phyloP scores from a whole-genome alignment of 805 yeast species.

The Kregervanrija pseudodelftensis region DNA sequence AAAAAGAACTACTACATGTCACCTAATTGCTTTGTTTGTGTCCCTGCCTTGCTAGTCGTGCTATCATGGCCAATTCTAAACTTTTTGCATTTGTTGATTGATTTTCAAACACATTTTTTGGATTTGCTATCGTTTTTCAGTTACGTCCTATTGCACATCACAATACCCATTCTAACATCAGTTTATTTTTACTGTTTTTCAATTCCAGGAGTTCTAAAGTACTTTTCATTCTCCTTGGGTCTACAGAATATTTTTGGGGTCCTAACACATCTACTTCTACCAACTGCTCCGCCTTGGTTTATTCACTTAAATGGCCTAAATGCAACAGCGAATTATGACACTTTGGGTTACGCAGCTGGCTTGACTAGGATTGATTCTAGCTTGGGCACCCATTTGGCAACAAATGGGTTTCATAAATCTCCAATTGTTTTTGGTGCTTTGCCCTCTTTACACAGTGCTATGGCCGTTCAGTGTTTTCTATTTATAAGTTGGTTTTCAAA shows the following conservation, averaged over 20 bases:
- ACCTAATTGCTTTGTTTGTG: slow-evolving; percentile 18
- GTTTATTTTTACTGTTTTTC: slow-evolving; percentile 61
- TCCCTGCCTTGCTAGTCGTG: slow-evolving; percentile 36
- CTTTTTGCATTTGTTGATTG: slow-evolving; percentile 33
- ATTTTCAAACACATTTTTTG: slow-evolving; percentile 32
- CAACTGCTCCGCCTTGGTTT: slow-evolving; percentile 75
- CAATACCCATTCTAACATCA: slow-evolving; percentile 54
- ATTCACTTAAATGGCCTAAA: slow-evolving; percentile 53
- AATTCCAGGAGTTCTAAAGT: slow-evolving; percentile 52
- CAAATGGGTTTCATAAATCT: slow-evolving; percentile 56
- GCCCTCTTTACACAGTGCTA: slow-evolving; percentile 62
- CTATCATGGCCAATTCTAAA: slow-evolving; percentile 45
- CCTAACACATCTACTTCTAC: slow-evolving; percentile 51
- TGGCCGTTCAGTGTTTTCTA: slow-evolving; percentile 47
- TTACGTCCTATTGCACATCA: slow-evolving; percentile 55
- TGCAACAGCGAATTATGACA: slow-evolving; percentile 48
- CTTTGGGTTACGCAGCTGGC: slow-evolving; percentile 69
- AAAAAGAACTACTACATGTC: slow-evolving; percentile 12
- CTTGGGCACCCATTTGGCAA: slow-evolving; percentile 51
- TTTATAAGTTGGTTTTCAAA: slow-evolving; percentile 34
- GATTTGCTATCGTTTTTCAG: slow-evolving; percentile 57
- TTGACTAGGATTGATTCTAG: slow-evolving; percentile 57
- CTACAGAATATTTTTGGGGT: slow-evolving; percentile 54
- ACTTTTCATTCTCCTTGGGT: slow-evolving; percentile 51
- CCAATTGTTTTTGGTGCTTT: slow-evolving; percentile 75